Percentiles rank a stretch among this genome's conserved stretches.
phyloP scores from a whole-genome alignment of 2,329 filamentous ascomycete genomes.

The Alternaria longipes region DNA sequence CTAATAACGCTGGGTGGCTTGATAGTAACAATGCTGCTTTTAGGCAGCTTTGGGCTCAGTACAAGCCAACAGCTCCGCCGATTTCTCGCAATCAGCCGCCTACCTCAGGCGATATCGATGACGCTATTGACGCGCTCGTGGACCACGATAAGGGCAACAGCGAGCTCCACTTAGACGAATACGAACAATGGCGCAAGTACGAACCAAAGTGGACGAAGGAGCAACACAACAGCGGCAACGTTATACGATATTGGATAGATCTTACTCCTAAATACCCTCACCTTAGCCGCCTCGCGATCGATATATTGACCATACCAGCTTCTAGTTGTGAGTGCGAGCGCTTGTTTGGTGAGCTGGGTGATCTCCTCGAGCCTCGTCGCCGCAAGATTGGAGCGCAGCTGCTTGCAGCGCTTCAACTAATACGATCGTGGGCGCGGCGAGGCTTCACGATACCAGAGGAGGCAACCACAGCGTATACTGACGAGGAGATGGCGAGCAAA shows the following conservation, averaged over 20 bases:
- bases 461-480: conserved; percentile 2
- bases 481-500: not conserved
- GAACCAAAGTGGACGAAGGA: too few species aligned
- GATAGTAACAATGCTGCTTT: not conserved
- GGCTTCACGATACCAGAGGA: conserved; percentile 5
- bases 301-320: conserved; percentile 11
- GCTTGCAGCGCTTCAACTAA: conserved; percentile 4
- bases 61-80: not conserved
- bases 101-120: not conserved
- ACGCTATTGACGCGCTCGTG: not conserved
- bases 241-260: not conserved
- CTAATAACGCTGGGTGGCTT: not conserved
- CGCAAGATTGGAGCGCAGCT: not conserved
- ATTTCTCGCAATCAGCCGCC: not conserved
- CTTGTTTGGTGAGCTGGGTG: conserved; percentile 13
- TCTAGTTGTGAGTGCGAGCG: too few species aligned
- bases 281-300: not conserved
- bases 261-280: not conserved
- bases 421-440: conserved; percentile 4
- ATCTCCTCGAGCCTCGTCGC: conserved; percentile 12
- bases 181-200: too few species aligned
- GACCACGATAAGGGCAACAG: not conserved
- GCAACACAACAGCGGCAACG: too few species aligned
- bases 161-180: too few species aligned
- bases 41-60: not conserved